These are phyloP conservation scores for Starmerella roubikii DNA, from an alignment of 805 yeast species.

Conservation along the genomic window DNA sequence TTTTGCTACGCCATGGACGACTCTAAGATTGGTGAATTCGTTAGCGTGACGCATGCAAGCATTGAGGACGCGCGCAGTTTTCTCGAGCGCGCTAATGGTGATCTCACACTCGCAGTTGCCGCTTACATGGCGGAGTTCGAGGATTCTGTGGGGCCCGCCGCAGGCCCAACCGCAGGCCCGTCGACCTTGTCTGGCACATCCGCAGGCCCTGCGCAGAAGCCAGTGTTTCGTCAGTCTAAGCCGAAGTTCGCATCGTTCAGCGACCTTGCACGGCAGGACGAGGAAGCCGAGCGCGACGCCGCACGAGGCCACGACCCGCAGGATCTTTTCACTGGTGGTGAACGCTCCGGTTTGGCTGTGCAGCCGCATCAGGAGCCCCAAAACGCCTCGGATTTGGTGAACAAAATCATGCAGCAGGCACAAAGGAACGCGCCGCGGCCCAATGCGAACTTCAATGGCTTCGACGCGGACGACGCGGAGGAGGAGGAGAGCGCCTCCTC, in stretches of 20 bases:
- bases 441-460: neutral
- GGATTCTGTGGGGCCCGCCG: neutral
- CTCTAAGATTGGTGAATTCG: slow-evolving; percentile 19
- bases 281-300: slow-evolving; percentile 3
- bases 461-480: slow-evolving; percentile 12
- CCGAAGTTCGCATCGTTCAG: slow-evolving; percentile 24
- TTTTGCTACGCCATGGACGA: slow-evolving; percentile 4
- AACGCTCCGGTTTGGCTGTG: slow-evolving; percentile 62
- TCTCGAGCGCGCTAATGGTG: slow-evolving; percentile 26
- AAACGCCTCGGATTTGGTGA: slow-evolving; percentile 19
- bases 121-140: slow-evolving; percentile 9
- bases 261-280: slow-evolving; percentile 18
- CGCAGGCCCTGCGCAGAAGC: neutral
- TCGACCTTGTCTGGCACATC: too few relatives aligned
- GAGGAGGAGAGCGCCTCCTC: slow-evolving; percentile 1
- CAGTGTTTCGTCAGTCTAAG: too few relatives aligned
- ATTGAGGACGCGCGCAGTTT: slow-evolving; percentile 30
- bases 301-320: slow-evolving; percentile 25
- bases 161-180: too few relatives aligned
- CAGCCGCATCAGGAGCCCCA: slow-evolving; percentile 32
- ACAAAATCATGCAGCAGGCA: slow-evolving; percentile 28
- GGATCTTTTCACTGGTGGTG: slow-evolving; percentile 44
- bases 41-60: slow-evolving; percentile 29
- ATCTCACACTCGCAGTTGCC: slow-evolving; percentile 20
- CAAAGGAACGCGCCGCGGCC: slow-evolving; percentile 6